Evolutionary conservation across 75 land plant genomes (phyloP).

Genomic region (Azolla pinnata): DNA sequence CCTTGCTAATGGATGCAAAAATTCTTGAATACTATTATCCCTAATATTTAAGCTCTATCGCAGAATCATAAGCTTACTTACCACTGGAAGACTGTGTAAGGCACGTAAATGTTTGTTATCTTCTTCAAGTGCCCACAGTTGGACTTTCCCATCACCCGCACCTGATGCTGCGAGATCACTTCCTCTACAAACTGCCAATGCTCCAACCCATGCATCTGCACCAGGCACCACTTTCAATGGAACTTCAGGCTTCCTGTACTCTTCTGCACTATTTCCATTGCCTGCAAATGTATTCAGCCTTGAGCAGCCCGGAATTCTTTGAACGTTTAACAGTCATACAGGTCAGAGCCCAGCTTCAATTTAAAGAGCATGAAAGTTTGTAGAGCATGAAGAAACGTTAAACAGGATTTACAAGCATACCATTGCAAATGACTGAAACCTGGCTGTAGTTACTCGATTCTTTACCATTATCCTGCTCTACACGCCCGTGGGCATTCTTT

Average conservation of each 20-base stretch:
- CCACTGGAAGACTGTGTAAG: slow-evolving; percentile 56
- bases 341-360: too few relatives aligned
- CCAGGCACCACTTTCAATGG: slow-evolving; percentile 11
- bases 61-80: slow-evolving; percentile 39
- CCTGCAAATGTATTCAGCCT: slow-evolving; percentile 17
- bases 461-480: too few relatives aligned
- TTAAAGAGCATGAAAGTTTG: too few relatives aligned
- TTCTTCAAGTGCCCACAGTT: slow-evolving; percentile 70
- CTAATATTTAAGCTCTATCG: too few relatives aligned
- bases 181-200: slow-evolving; percentile 70
- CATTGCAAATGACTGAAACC: too few relatives aligned
- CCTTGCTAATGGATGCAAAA: too few relatives aligned
- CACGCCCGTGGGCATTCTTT: slow-evolving; percentile 86
- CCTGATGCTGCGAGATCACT: slow-evolving; percentile 99
- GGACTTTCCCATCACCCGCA: slow-evolving; percentile 84
- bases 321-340: too few relatives aligned
- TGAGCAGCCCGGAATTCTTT: too few relatives aligned
- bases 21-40: too few relatives aligned
- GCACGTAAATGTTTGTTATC: slow-evolving; percentile 45
- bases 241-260: background rate
- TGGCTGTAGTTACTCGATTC: background rate
- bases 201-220: slow-evolving; percentile 84
- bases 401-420: too few relatives aligned
- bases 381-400: too few relatives aligned
- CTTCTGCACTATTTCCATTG: slow-evolving; percentile 15